Conservation (phyloP, 495 filamentous ascomycete species). For the Penicillium nucicola region DNA sequence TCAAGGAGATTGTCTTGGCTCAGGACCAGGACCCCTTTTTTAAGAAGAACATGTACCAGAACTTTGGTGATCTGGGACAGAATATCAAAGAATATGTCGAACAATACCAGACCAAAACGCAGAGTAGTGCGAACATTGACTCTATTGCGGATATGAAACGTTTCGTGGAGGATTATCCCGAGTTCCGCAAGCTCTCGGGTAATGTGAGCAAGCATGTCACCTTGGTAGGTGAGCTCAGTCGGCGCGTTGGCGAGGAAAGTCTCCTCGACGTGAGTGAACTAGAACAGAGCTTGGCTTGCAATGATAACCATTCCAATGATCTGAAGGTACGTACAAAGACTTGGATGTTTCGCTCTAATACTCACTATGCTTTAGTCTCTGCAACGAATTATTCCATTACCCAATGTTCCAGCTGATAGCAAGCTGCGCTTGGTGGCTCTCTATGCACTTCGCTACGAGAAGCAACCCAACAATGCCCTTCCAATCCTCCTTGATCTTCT, state of each 20-base stretch:
- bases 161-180: constrained; percentile 97
- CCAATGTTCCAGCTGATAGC: constrained; percentile 67
- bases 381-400: constrained; percentile 76
- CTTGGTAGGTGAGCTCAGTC: constrained; percentile 86
- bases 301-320: constrained; percentile 86
- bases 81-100: constrained; percentile 99
- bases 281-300: constrained; percentile 95
- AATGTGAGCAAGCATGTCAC: constrained; percentile 99
- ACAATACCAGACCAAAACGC: constrained; percentile 93
- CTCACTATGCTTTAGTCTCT: constrained; percentile 57
- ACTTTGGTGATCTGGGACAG: constrained; percentile 94
- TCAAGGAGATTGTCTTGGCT: constrained; percentile 92
- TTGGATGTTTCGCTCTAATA: background rate
- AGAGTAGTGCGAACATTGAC: constrained; percentile 90
- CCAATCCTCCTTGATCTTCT: constrained; percentile 83
- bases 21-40: constrained; percentile 99
- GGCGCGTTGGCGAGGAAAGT: constrained; percentile 77
- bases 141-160: constrained; percentile 98
- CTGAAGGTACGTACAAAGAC: constrained; percentile 62
- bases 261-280: constrained; percentile 92
- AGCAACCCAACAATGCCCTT: constrained; percentile 73
- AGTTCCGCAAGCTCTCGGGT: constrained; percentile 92
- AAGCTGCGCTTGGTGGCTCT: constrained; percentile 87
- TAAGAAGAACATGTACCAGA: constrained; percentile 99
- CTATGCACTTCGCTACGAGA: constrained; percentile 89